Conservation (phyloP, 768 basidiomycete genomes). For the Tulasnella calospora region DNA sequence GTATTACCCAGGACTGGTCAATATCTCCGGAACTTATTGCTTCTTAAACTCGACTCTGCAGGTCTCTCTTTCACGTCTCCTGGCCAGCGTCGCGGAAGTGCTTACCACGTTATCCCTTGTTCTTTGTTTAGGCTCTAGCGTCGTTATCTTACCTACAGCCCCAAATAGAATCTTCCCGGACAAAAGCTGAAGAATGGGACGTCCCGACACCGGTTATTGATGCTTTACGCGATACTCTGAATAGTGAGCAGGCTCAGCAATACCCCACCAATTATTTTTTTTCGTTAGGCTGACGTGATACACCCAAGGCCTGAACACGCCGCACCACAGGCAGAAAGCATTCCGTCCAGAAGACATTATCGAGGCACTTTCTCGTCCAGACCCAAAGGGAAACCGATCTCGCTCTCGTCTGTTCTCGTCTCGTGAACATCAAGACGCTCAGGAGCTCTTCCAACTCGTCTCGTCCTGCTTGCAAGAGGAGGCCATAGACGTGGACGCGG, state of each 20-base stretch:
- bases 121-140: constrained; percentile 65
- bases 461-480: constrained; percentile 88
- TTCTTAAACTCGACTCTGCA: constrained; percentile 97
- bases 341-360: constrained; percentile 73
- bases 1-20: constrained; percentile 83
- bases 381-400: constrained; percentile 44
- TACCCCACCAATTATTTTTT: constrained; percentile 17
- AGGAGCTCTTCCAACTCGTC: constrained; percentile 93
- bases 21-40: constrained; percentile 92
- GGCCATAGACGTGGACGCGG: constrained; percentile 63
- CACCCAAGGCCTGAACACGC: constrained; percentile 59
- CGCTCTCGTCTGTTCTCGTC: constrained; percentile 69
- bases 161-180: constrained; percentile 69
- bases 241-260: constrained; percentile 44
- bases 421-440: constrained; percentile 95
- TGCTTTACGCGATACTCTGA: constrained; percentile 64
- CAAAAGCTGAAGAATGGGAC: constrained; percentile 71
- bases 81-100: constrained; percentile 3
- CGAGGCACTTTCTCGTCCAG: constrained; percentile 54
- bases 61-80: constrained; percentile 41
- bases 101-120: neutral
- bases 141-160: constrained; percentile 78
- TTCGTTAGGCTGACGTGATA: neutral
- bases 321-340: constrained; percentile 51
- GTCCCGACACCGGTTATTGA: constrained; percentile 85